These are phyloP conservation scores for Geotrichum bryndzae DNA, from an alignment of 1,139 yeast genomes.

Conservation along the genomic window DNA sequence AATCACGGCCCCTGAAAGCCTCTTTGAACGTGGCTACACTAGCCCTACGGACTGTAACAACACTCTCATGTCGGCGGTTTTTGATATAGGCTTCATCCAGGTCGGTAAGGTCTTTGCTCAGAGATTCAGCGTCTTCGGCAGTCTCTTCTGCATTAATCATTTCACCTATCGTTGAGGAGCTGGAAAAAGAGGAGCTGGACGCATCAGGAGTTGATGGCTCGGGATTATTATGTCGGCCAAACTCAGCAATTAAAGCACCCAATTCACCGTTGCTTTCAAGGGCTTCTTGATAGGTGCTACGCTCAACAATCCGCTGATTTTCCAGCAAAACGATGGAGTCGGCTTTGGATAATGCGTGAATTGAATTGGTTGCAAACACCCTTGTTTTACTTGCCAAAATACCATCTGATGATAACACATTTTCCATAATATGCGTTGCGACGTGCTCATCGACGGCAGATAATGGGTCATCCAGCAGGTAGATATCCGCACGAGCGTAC, in stretches of 20 bases:
- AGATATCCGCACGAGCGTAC: slow-evolving; percentile 75
- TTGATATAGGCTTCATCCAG: slow-evolving; percentile 13
- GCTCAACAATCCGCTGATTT: slow-evolving; percentile 49
- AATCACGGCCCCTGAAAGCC: slow-evolving; percentile 36
- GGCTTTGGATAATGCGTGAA: slow-evolving; percentile 66
- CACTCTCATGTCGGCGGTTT: slow-evolving; percentile 21
- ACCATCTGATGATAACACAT: slow-evolving; percentile 60
- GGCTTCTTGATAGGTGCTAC: slow-evolving; percentile 29
- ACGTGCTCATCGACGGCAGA: slow-evolving; percentile 88
- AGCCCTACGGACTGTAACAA: slow-evolving; percentile 60
- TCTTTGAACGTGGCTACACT: slow-evolving; percentile 51
- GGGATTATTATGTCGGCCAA: slow-evolving; percentile 31
- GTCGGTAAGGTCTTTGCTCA: neutral
- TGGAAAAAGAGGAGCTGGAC: neutral
- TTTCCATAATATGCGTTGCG: slow-evolving; percentile 55
- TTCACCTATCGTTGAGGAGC: slow-evolving; percentile 3
- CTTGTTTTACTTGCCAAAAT: slow-evolving; percentile 64
- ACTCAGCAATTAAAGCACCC: slow-evolving; percentile 32
- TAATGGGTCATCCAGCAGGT: slow-evolving; percentile 69
- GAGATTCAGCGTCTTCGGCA: neutral
- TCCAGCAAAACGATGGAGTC: slow-evolving; percentile 54
- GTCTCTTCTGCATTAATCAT: neutral
- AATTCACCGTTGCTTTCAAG: slow-evolving; percentile 25
- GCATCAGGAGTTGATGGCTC: neutral
- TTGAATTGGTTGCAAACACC: slow-evolving; percentile 73